phyloP scores from a whole-genome alignment of 2,329 filamentous ascomycete genomes.

The Seiridium cupressi region DNA sequence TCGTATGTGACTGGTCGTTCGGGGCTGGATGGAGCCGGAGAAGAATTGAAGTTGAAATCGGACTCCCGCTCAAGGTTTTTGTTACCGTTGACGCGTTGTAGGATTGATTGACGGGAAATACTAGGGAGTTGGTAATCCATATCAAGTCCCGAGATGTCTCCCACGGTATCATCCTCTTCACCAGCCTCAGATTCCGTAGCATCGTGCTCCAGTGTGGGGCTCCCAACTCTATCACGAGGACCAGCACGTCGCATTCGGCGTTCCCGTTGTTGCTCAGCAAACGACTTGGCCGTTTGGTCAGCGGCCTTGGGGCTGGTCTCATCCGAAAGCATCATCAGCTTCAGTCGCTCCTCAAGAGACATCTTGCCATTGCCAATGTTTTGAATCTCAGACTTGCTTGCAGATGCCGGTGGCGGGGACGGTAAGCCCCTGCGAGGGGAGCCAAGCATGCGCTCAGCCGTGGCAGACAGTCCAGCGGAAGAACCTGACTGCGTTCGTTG shows the following conservation, averaged over 20 bases:
- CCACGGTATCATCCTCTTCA: conserved; percentile 59
- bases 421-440: conserved; percentile 65
- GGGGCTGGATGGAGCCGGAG: conserved; percentile 56
- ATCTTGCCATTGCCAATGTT: conserved; percentile 74
- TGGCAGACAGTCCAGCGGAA: conserved; percentile 64
- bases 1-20: conserved; percentile 65
- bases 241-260: conserved; percentile 65
- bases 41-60: conserved; percentile 64
- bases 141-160: conserved; percentile 57
- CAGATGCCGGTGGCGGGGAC: conserved; percentile 66
- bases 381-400: conserved; percentile 75
- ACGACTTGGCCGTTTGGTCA: conserved; percentile 31
- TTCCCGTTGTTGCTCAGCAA: conserved; percentile 66
- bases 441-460: conserved; percentile 68
- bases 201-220: conserved; percentile 42
- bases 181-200: conserved; percentile 30
- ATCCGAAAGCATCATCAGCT: conserved; percentile 83
- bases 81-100: conserved; percentile 78
- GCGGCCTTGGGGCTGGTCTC: conserved; percentile 37
- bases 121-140: conserved; percentile 67
- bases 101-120: conserved; percentile 91
- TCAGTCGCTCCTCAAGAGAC: conserved; percentile 81
- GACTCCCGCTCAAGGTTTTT: conserved; percentile 55
- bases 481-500: conserved; percentile 49
- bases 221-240: conserved; percentile 43